These are phyloP conservation scores for Zasmidium cellare DNA, from an alignment of 2,329 filamentous ascomycete species.

Conservation along the genomic window DNA sequence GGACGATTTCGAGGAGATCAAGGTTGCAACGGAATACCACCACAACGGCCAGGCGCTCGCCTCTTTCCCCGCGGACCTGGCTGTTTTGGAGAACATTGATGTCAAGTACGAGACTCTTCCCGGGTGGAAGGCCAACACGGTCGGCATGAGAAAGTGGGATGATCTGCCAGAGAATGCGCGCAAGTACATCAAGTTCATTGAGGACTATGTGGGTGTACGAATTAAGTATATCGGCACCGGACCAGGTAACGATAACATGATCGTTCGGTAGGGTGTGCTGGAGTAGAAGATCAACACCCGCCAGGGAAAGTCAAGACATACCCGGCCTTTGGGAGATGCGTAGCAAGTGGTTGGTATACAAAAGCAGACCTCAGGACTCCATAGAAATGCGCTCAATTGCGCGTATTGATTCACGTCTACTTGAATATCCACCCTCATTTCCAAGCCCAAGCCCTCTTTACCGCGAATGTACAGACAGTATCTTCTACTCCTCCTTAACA, in stretches of 20 bases:
- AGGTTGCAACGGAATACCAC: conserved; percentile 71
- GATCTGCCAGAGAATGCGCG: conserved; percentile 65
- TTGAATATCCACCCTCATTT: background rate
- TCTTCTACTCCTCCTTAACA: conserved; percentile 52
- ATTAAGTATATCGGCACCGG: conserved; percentile 68
- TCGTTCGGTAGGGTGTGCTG: conserved; percentile 47
- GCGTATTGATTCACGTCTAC: background rate
- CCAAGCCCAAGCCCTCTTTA: background rate
- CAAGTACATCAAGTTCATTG: conserved; percentile 67
- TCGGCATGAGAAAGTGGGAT: conserved; percentile 59
- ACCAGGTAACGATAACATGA: conserved; percentile 65
- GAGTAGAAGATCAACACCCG: background rate
- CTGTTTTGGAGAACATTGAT: conserved; percentile 58
- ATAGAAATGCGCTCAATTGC: background rate
- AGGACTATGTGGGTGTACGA: conserved; percentile 63
- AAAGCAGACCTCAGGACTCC: background rate
- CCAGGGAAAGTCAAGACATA: too few species aligned
- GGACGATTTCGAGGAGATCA: conserved; percentile 72
- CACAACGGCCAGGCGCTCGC: conserved; percentile 57
- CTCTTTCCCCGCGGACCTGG: conserved; percentile 66
- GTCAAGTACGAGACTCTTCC: conserved; percentile 68
- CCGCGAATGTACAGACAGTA: background rate
- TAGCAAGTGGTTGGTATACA: background rate
- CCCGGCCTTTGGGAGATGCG: too few species aligned
- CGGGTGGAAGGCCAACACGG: conserved; percentile 69